These are phyloP conservation scores for Fusarium paranaense DNA, from an alignment of 2,329 filamentous ascomycete genomes.

Conservation along the genomic window DNA sequence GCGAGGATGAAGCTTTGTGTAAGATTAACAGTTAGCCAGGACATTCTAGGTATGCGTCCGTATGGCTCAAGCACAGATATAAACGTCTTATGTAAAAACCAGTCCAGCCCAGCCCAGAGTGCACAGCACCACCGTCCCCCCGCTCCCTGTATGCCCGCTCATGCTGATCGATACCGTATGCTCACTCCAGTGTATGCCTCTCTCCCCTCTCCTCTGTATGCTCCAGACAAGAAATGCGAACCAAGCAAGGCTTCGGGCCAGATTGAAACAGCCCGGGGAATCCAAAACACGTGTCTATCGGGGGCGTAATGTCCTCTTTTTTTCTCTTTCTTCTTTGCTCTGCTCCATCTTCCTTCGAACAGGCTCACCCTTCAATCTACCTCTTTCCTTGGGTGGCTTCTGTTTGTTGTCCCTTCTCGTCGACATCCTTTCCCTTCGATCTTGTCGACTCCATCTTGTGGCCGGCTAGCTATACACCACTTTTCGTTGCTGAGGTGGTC, in stretches of 20 bases:
- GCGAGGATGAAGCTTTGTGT: conserved; percentile 28
- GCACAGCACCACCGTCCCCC: conserved; percentile 7
- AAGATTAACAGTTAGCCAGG: conserved; percentile 29
- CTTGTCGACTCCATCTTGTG: conserved; percentile 10
- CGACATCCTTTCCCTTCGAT: not conserved
- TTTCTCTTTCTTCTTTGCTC: conserved; percentile 16
- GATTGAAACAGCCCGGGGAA: conserved; percentile 26
- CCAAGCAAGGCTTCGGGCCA: conserved; percentile 32
- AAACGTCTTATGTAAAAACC: conserved; percentile 19
- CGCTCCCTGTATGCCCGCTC: conserved; percentile 15
- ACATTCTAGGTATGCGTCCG: conserved; percentile 26
- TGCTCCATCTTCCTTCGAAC: not conserved
- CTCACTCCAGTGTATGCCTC: conserved; percentile 22
- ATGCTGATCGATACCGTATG: conserved; percentile 23
- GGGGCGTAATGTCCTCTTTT: conserved; percentile 10
- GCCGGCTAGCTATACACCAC: conserved; percentile 26
- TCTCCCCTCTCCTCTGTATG: conserved; percentile 14
- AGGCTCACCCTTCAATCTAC: conserved; percentile 4
- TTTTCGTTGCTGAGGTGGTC: conserved; percentile 12
- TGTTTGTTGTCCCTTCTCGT: not conserved
- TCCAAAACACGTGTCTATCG: conserved; percentile 39
- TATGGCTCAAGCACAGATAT: conserved; percentile 23
- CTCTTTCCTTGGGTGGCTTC: not conserved
- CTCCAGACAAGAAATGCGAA: conserved; percentile 31
- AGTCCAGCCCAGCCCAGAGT: conserved; percentile 1